phyloP scores from a whole-genome alignment of 2,329 filamentous ascomycete genomes.

The Aspergillus ruber region DNA sequence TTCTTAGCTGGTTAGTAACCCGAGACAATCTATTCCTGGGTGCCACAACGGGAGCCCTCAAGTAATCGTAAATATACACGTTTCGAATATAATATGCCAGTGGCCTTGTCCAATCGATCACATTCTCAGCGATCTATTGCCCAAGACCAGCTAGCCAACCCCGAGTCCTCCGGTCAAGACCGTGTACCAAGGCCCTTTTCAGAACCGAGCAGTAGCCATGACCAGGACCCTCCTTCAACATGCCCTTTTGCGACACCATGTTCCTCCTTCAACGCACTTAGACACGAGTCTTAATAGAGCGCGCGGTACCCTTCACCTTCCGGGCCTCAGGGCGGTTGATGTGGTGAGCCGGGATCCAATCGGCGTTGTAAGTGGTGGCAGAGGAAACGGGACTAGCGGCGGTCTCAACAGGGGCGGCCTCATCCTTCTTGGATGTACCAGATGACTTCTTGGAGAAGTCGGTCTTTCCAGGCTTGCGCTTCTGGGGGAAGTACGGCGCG shows the following conservation, averaged over 20 bases:
- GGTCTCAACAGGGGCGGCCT: conserved; percentile 58
- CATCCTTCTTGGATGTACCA: conserved; percentile 62
- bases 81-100: conserved; percentile 11
- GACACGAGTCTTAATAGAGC: conserved; percentile 28
- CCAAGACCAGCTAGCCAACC: conserved; percentile 6
- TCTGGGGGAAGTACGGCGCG: conserved; percentile 88
- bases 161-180: conserved; percentile 6
- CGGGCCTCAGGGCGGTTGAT: conserved; percentile 73
- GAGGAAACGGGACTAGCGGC: conserved; percentile 64
- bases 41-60: conserved; percentile 10
- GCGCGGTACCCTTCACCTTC: conserved; percentile 49
- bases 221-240: conserved; percentile 1
- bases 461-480: conserved; percentile 54
- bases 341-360: conserved; percentile 88
- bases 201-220: not conserved
- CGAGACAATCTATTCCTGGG: not conserved
- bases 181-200: conserved; percentile 1
- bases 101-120: conserved; percentile 8
- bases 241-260: not conserved
- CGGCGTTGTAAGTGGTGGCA: conserved; percentile 75
- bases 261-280: conserved; percentile 13
- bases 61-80: conserved; percentile 19
- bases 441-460: conserved; percentile 59
- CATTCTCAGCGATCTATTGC: conserved; percentile 16
- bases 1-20: not conserved